phyloP scores from a whole-genome alignment of 805 yeast genomes.

The Clavispora asparagi region DNA sequence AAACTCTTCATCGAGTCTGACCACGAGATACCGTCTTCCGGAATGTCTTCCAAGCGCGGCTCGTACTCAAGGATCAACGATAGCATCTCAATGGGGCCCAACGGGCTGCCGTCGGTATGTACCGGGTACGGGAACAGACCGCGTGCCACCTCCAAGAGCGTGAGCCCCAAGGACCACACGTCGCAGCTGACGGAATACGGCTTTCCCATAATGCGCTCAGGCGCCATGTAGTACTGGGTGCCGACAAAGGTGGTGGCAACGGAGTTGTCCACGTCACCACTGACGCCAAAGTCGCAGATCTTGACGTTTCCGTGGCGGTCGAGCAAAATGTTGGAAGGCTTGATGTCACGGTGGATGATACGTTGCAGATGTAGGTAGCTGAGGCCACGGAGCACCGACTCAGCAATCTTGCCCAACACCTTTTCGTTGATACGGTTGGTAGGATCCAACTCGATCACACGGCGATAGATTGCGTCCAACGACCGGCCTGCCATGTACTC shows the following conservation, averaged over 20 bases:
- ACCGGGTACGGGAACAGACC: constrained; percentile 75
- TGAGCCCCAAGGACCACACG: constrained; percentile 93
- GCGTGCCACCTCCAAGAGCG: constrained; percentile 86
- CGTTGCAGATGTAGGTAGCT: constrained; percentile 82
- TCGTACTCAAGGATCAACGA: constrained; percentile 76
- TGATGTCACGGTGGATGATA: constrained; percentile 92
- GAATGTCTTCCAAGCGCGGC: constrained; percentile 76
- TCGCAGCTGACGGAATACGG: constrained; percentile 94
- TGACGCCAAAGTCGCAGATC: constrained; percentile 94
- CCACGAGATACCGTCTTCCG: constrained; percentile 74
- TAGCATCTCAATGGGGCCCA: constrained; percentile 77
- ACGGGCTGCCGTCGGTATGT: constrained; percentile 30
- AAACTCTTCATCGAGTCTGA: constrained; percentile 77
- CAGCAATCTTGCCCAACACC: constrained; percentile 86
- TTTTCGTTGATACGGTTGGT: constrained; percentile 91
- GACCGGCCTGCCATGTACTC: constrained; percentile 95
- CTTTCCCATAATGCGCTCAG: constrained; percentile 93
- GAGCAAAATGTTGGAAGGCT: constrained; percentile 87
- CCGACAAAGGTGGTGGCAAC: constrained; percentile 96
- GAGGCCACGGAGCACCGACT: constrained; percentile 76
- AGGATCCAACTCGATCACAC: constrained; percentile 52
- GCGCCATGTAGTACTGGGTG: constrained; percentile 97
- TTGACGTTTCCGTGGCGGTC: constrained; percentile 78
- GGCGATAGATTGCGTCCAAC: constrained; percentile 83
- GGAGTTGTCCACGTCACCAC: constrained; percentile 94